Conservation (phyloP, 768 basidiomycete genomes). For the Kwoniella mangroviensis region DNA sequence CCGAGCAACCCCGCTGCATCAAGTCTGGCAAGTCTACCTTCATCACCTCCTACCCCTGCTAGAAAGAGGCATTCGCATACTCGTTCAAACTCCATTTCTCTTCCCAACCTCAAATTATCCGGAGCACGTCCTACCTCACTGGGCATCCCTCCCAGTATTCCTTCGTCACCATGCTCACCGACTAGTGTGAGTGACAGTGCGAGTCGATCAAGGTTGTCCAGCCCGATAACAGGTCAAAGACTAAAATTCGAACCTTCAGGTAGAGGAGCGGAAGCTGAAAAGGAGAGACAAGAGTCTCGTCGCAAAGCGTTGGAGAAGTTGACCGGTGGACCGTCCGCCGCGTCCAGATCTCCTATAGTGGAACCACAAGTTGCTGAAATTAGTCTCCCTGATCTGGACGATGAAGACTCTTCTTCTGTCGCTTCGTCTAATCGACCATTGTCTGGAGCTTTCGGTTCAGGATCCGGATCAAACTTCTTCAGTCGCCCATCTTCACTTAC, state of each 20-base stretch:
- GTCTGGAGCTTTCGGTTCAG: conserved; percentile 35
- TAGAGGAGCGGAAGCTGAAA: conserved; percentile 50
- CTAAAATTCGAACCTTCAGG: conserved; percentile 51
- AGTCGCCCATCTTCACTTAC: conserved; percentile 25
- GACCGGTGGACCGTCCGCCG: conserved; percentile 24
- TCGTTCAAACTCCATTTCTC: conserved; percentile 50
- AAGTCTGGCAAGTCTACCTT: conserved; percentile 29
- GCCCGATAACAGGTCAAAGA: conserved; percentile 28
- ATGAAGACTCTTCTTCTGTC: conserved; percentile 40
- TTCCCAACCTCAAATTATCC: conserved; percentile 44
- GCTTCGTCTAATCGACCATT: conserved; percentile 38
- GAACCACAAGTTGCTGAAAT: conserved; percentile 36
- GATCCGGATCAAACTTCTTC: conserved; percentile 24
- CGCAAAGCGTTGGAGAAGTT: conserved; percentile 49
- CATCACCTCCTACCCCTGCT: conserved; percentile 41
- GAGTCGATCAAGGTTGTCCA: conserved; percentile 6
- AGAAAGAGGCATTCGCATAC: conserved; percentile 49
- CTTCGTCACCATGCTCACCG: conserved; percentile 41
- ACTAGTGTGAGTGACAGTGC: conserved; percentile 18
- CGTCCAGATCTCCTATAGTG: not conserved
- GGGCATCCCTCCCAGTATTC: conserved; percentile 41
- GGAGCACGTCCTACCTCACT: conserved; percentile 39
- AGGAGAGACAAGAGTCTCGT: conserved; percentile 43
- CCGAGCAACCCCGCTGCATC: conserved; percentile 11
- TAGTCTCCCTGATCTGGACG: conserved; percentile 46